phyloP scores from a whole-genome alignment of 1,284 basidiomycete species.

The Athelia psychrophila region DNA sequence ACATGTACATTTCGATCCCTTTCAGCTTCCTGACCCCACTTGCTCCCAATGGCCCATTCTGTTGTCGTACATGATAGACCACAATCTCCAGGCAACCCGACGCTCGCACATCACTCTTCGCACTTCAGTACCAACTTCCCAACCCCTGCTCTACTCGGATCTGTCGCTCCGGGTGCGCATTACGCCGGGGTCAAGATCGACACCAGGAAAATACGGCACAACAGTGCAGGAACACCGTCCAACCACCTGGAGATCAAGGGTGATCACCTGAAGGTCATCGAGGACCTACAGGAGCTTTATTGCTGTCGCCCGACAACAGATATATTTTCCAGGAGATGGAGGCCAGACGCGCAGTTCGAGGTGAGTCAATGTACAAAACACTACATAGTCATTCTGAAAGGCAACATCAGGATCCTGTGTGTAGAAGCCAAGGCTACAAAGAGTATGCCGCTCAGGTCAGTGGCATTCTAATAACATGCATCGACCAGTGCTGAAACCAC shows the following conservation, averaged over 20 bases:
- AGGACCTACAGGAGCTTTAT: constrained; percentile 60
- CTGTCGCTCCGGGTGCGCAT: constrained; percentile 56
- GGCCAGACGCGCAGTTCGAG: constrained; percentile 57
- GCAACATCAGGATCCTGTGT: constrained; percentile 44
- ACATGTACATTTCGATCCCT: too few species aligned
- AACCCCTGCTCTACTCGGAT: constrained; percentile 48
- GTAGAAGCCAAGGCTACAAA: constrained; percentile 45
- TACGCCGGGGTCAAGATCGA: constrained; percentile 46
- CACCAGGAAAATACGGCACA: constrained; percentile 17
- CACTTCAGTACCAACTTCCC: constrained; percentile 29
- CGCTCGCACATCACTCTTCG: background rate
- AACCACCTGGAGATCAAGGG: constrained; percentile 32
- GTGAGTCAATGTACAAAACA: constrained; percentile 26
- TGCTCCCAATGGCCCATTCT: too few species aligned
- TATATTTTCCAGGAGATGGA: constrained; percentile 60
- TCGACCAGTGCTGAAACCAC: background rate
- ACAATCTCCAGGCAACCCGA: background rate
- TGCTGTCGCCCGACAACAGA: constrained; percentile 51
- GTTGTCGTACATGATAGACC: background rate
- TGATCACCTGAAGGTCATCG: constrained; percentile 41
- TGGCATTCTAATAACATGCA: constrained; percentile 1
- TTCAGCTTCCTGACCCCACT: too few species aligned
- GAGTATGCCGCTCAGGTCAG: constrained; percentile 56
- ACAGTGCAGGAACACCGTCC: constrained; percentile 11
- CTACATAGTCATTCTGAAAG: constrained; percentile 9